These are phyloP conservation scores for Aspergillus kassunensis DNA, from an alignment of 495 filamentous ascomycete genomes.

Conservation along the genomic window DNA sequence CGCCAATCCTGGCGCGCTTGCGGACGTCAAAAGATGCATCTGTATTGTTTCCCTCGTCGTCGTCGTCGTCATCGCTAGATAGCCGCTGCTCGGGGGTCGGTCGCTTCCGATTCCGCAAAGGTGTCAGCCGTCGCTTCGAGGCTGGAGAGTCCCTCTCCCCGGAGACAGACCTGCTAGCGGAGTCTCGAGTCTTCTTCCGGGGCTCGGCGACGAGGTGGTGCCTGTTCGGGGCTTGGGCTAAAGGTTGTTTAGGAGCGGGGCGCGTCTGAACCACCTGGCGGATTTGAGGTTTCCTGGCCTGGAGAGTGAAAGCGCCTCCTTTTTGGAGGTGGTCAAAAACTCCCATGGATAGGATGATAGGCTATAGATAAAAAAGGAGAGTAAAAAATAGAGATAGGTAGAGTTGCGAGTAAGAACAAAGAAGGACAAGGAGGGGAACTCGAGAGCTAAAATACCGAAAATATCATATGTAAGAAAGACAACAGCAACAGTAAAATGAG, in stretches of 20 bases:
- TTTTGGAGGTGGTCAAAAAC: constrained; percentile 56
- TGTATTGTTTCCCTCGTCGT: constrained; percentile 46
- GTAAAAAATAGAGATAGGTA: constrained; percentile 7
- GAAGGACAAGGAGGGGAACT: background rate
- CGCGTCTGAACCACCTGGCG: constrained; percentile 45
- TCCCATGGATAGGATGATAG: constrained; percentile 35
- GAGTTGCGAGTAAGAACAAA: background rate
- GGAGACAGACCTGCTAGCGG: constrained; percentile 33
- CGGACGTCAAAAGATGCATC: constrained; percentile 44
- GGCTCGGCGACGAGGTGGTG: constrained; percentile 24
- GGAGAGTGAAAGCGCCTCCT: constrained; percentile 47
- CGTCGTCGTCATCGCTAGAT: constrained; percentile 50
- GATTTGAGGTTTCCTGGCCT: constrained; percentile 47
- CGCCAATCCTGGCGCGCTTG: constrained; percentile 43
- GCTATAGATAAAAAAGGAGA: background rate
- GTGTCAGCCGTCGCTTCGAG: constrained; percentile 35
- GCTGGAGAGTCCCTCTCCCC: constrained; percentile 28
- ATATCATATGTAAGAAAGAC: constrained; percentile 8
- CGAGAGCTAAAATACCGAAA: constrained; percentile 1
- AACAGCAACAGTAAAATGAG: constrained; percentile 5
- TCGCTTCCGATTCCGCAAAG: constrained; percentile 41
- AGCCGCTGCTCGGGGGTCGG: constrained; percentile 44
- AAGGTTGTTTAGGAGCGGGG: constrained; percentile 30
- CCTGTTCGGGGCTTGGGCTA: constrained; percentile 21
- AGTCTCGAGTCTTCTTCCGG: constrained; percentile 24